These are phyloP conservation scores for Hanseniaspora occidentalis DNA, from an alignment of 805 yeast genomes.

Conservation along the genomic window DNA sequence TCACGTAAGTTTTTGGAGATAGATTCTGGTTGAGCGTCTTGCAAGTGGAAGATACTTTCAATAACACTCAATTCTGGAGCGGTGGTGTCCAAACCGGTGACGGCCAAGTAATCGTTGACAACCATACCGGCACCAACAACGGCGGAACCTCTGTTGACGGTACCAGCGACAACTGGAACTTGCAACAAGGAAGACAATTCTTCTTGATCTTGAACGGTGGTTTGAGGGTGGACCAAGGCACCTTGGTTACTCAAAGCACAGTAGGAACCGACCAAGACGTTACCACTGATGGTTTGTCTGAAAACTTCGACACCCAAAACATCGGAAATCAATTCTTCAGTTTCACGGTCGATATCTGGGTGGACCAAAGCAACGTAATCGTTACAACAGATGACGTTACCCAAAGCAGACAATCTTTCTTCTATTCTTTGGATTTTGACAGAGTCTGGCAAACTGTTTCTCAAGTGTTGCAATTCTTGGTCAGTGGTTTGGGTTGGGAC, in stretches of 20 bases:
- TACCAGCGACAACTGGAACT: conserved; percentile 97
- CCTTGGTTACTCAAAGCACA: conserved; percentile 94
- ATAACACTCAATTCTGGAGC: conserved; percentile 96
- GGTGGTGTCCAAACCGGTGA: conserved; percentile 93
- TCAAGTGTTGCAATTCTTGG: conserved; percentile 92
- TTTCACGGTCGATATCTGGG: conserved; percentile 98
- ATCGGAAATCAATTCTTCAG: conserved; percentile 96
- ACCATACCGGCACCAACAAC: conserved; percentile 99
- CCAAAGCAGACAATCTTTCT: conserved; percentile 92
- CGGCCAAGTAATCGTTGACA: conserved; percentile 96
- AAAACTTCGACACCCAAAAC: conserved; percentile 97
- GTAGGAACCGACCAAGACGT: conserved; percentile 93
- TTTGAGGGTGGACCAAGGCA: conserved; percentile 96
- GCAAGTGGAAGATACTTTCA: conserved; percentile 89
- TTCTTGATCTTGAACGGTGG: conserved; percentile 95
- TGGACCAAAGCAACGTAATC: conserved; percentile 98
- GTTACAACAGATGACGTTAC: conserved; percentile 96
- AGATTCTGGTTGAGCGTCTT: conserved; percentile 82
- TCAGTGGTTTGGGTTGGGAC: conserved; percentile 98
- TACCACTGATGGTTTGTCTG: conserved; percentile 97
- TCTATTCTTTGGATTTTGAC: conserved; percentile 97
- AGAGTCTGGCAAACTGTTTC: conserved; percentile 90
- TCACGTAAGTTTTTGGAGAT: conserved; percentile 80
- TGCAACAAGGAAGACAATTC: conserved; percentile 90
- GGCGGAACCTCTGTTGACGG: conserved; percentile 93